Conservation (phyloP, 441 rosid genomes). For the Adansonia gregorii region DNA sequence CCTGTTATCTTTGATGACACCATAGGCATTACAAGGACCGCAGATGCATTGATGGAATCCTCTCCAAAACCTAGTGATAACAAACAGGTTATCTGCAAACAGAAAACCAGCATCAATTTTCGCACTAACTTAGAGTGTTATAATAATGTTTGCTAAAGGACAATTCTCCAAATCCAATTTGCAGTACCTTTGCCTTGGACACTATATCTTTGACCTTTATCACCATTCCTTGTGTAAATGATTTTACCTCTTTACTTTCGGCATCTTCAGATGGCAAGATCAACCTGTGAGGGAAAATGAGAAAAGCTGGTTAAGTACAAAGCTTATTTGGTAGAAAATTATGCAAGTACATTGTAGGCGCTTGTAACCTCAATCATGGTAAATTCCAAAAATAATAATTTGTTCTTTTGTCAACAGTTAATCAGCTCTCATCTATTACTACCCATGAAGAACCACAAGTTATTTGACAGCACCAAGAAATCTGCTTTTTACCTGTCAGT, state of each 20-base stretch:
- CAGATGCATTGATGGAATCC: slow-evolving; percentile 92
- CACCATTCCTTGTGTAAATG: slow-evolving; percentile 56
- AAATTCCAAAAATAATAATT: neutral
- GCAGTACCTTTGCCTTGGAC: slow-evolving; percentile 76
- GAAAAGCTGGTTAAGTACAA: neutral
- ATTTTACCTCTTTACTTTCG: slow-evolving; percentile 63
- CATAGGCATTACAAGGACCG: slow-evolving; percentile 95
- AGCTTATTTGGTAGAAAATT: neutral
- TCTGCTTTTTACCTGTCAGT: slow-evolving; percentile 63
- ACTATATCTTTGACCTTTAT: slow-evolving; percentile 58
- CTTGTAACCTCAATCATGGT: neutral
- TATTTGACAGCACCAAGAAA: slow-evolving; percentile 32
- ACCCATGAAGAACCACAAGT: slow-evolving; percentile 8
- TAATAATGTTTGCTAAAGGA: neutral
- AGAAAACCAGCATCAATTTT: neutral
- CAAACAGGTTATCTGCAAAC: slow-evolving; percentile 70
- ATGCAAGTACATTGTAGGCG: neutral
- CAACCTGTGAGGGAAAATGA: slow-evolving; percentile 45
- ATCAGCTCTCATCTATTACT: neutral
- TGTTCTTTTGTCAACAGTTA: neutral
- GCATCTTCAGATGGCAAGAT: slow-evolving; percentile 53
- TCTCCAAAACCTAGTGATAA: slow-evolving; percentile 81
- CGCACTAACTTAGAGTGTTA: slow-evolving; percentile 4
- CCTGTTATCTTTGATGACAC: slow-evolving; percentile 91
- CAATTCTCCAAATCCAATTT: slow-evolving; percentile 12